Conservation (phyloP, 441 rosid genomes). For the Adansonia madagascariensis region DNA sequence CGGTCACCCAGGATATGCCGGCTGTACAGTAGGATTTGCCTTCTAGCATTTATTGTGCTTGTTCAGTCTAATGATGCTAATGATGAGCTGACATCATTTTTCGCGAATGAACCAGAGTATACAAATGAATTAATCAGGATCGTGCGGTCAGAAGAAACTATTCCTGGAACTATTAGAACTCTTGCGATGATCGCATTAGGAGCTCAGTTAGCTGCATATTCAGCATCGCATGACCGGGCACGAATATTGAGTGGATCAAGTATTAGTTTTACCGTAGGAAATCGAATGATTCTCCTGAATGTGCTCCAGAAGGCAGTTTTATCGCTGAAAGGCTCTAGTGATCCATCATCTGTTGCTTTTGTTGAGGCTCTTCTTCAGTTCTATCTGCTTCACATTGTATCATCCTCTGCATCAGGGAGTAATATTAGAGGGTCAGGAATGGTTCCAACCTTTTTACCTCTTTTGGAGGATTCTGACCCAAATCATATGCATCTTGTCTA, state of each 20-base stretch:
- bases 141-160: slow-evolving; percentile 83
- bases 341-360: slow-evolving; percentile 89
- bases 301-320: slow-evolving; percentile 97
- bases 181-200: slow-evolving; percentile 96
- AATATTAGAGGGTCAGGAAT: slow-evolving; percentile 94
- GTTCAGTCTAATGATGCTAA: slow-evolving; percentile 96
- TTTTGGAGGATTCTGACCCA: slow-evolving; percentile 87
- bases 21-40: slow-evolving; percentile 90
- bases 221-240: slow-evolving; percentile 95
- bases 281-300: slow-evolving; percentile 90
- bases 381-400: slow-evolving; percentile 94
- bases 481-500: slow-evolving; percentile 89
- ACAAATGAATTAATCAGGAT: slow-evolving; percentile 95
- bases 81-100: slow-evolving; percentile 86
- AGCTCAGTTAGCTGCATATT: slow-evolving; percentile 94
- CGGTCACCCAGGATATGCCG: slow-evolving; percentile 88
- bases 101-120: slow-evolving; percentile 98
- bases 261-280: slow-evolving; percentile 90
- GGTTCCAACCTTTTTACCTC: slow-evolving; percentile 95
- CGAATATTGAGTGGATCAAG: slow-evolving; percentile 91
- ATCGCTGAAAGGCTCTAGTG: slow-evolving; percentile 76
- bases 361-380: slow-evolving; percentile 97
- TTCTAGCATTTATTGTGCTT: slow-evolving; percentile 93
- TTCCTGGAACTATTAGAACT: slow-evolving; percentile 88
- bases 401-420: slow-evolving; percentile 91